Percentiles rank a stretch among this genome's conserved stretches.
Evolutionary conservation across 805 yeast genomes (phyloP).

Genomic region (Komagataella populi): DNA sequence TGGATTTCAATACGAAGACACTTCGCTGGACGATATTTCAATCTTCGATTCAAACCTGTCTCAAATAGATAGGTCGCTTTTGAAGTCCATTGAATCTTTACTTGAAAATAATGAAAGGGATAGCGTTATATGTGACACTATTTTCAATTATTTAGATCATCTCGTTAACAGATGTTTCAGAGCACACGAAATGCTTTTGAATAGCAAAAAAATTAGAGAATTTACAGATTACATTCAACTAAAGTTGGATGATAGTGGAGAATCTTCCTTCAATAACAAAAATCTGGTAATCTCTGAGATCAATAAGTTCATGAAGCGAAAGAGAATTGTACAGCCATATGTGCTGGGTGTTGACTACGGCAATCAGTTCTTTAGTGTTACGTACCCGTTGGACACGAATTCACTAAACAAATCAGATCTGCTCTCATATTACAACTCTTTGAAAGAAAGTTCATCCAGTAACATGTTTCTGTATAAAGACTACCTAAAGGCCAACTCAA

Average conservation of each 20-base stretch:
- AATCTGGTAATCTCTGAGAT: slow-evolving; percentile 7
- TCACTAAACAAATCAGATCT: slow-evolving; percentile 9
- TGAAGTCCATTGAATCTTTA: neutral
- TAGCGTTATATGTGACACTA: neutral
- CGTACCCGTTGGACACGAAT: slow-evolving; percentile 8
- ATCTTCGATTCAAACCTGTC: neutral
- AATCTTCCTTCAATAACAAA: neutral
- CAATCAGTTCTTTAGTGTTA: slow-evolving; percentile 9
- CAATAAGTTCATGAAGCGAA: slow-evolving; percentile 10
- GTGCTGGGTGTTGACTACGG: slow-evolving; percentile 12
- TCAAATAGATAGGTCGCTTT: neutral
- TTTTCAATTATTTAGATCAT: neutral
- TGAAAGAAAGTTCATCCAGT: neutral
- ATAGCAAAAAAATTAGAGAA: neutral
- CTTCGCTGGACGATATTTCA: neutral
- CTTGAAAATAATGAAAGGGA: neutral
- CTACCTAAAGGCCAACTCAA: neutral
- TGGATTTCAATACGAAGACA: neutral
- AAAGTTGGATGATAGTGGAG: neutral
- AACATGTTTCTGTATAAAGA: slow-evolving; percentile 1
- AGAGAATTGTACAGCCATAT: slow-evolving; percentile 14
- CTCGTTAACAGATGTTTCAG: neutral
- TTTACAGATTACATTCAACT: neutral
- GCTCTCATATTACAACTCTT: slow-evolving; percentile 6
- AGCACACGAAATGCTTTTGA: neutral